These are phyloP conservation scores for Entomortierella lignicola DNA, from an alignment of 192 early-diverging fungal species.

Conservation along the genomic window DNA sequence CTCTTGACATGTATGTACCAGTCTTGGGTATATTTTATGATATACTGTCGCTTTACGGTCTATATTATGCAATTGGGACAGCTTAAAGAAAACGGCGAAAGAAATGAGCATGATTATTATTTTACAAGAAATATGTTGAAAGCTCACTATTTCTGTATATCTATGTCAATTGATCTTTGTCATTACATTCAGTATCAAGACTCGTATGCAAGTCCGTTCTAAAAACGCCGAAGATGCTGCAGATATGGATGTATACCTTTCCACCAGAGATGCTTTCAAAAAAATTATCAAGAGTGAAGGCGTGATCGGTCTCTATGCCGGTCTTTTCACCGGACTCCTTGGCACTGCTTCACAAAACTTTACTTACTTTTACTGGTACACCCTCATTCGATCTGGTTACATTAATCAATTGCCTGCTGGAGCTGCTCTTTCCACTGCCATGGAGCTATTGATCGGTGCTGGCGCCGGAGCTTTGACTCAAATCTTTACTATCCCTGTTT, in stretches of 20 bases:
- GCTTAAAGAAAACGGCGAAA: conserved; percentile 27
- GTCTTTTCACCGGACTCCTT: conserved; percentile 84
- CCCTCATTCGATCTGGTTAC: conserved; percentile 74
- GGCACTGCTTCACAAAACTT: conserved; percentile 84
- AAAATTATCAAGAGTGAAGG: conserved; percentile 90
- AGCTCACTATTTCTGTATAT: too few relatives aligned
- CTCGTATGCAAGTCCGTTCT: conserved; percentile 95
- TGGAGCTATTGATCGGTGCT: conserved; percentile 91
- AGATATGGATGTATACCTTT: conserved; percentile 48
- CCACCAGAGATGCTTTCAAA: conserved; percentile 80
- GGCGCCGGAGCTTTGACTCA: conserved; percentile 90
- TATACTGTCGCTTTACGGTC: conserved; percentile 29
- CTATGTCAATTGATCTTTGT: too few relatives aligned
- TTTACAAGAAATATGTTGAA: not conserved
- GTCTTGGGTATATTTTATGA: not conserved
- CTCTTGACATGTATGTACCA: conserved; percentile 90
- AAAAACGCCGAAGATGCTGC: conserved; percentile 57
- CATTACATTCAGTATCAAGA: conserved; percentile 82
- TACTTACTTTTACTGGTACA: conserved; percentile 89
- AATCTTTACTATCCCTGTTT: conserved; percentile 91
- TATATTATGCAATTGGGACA: not conserved
- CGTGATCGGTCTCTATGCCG: conserved; percentile 87
- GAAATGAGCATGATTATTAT: too few relatives aligned
- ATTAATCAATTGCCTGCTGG: conserved; percentile 53
- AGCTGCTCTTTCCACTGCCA: conserved; percentile 78